phyloP scores from a whole-genome alignment of 768 basidiomycete species.

The Lactarius indigo region DNA sequence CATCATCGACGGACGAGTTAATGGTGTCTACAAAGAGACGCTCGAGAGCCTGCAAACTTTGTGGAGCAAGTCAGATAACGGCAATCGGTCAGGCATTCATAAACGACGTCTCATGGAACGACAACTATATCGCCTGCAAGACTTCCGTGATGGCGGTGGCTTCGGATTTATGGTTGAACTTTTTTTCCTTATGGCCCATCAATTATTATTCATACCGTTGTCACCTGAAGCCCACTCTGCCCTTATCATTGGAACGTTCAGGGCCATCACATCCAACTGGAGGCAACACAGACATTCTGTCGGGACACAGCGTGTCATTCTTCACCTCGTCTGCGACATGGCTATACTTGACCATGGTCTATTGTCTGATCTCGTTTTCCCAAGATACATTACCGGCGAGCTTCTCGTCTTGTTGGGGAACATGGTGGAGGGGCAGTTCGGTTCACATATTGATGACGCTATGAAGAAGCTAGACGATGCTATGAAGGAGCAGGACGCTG shows the following conservation, averaged over 20 bases:
- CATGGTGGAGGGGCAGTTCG: constrained; percentile 2
- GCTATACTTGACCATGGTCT: constrained; percentile 18
- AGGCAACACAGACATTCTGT: neutral
- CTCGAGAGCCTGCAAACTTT: neutral
- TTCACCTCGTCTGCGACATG: constrained; percentile 26
- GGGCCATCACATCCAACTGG: neutral
- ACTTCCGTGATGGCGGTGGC: neutral
- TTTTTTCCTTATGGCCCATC: neutral
- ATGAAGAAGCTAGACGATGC: neutral
- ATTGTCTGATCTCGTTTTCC: neutral
- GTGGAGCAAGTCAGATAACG: neutral
- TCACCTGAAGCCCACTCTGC: neutral
- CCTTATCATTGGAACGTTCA: neutral
- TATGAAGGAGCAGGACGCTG: neutral
- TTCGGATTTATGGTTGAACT: neutral
- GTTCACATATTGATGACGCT: neutral
- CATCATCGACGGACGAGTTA: neutral
- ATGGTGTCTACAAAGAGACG: neutral
- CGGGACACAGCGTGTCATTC: constrained; percentile 23
- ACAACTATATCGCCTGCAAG: neutral
- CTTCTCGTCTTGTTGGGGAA: constrained; percentile 1
- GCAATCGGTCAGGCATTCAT: neutral
- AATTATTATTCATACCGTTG: neutral
- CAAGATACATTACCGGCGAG: constrained; percentile 1
- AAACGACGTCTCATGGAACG: neutral